These are phyloP conservation scores for Dactylellina cionopaga DNA, from an alignment of 2,329 filamentous ascomycete genomes.

Conservation along the genomic window DNA sequence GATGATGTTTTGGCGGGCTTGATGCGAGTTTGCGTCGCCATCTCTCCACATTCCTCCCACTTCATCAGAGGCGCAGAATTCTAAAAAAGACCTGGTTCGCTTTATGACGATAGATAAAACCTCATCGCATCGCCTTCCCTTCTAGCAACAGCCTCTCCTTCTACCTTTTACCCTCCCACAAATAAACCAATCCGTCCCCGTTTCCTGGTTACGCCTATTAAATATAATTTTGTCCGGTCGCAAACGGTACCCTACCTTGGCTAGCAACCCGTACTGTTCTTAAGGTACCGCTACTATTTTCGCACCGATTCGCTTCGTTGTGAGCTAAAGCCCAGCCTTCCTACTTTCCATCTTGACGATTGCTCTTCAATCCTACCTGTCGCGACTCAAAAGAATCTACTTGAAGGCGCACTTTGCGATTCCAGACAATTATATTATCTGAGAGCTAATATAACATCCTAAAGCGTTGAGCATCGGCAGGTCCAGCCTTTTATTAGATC, in stretches of 20 bases:
- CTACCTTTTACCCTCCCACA: background rate
- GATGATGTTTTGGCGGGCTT: too few relatives aligned
- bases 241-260: too few relatives aligned
- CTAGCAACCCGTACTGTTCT: background rate
- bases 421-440: too few relatives aligned
- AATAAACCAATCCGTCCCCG: too few relatives aligned
- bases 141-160: background rate
- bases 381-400: slow-evolving; percentile 11
- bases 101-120: slow-evolving; percentile 6
- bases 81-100: background rate
- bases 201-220: background rate
- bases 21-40: background rate
- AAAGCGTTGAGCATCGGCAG: too few relatives aligned
- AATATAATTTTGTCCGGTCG: too few relatives aligned
- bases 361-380: background rate
- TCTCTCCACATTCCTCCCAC: background rate
- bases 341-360: slow-evolving; percentile 13
- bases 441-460: too few relatives aligned
- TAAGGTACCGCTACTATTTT: background rate
- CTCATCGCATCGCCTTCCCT: slow-evolving; percentile 4
- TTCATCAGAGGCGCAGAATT: background rate
- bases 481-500: too few relatives aligned
- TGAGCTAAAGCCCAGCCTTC: slow-evolving; percentile 18
- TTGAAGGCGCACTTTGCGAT: background rate
- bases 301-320: slow-evolving; percentile 26